These are phyloP conservation scores for Epichloe hybrida DNA, from an alignment of 2,329 filamentous ascomycete genomes.

Conservation along the genomic window DNA sequence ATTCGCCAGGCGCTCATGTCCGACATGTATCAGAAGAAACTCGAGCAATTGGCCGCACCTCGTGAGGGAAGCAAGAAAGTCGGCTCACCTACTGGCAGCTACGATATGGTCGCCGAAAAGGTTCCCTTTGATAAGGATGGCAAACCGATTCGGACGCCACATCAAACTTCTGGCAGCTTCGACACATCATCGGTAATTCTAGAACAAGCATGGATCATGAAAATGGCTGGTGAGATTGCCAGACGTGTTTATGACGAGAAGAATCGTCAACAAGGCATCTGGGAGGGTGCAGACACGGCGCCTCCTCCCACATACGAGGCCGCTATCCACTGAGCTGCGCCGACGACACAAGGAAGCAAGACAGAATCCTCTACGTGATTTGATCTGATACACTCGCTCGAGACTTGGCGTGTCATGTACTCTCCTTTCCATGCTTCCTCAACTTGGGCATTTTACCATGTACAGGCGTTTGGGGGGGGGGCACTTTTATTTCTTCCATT, in stretches of 20 bases:
- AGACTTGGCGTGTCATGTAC: background rate
- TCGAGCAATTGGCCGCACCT: slow-evolving; percentile 13
- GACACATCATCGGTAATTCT: slow-evolving; percentile 48
- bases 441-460: slow-evolving; percentile 4
- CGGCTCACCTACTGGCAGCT: slow-evolving; percentile 3
- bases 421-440: slow-evolving; percentile 3
- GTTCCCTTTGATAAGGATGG: slow-evolving; percentile 17
- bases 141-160: slow-evolving; percentile 14
- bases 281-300: slow-evolving; percentile 40
- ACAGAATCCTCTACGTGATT: background rate
- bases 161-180: slow-evolving; percentile 20
- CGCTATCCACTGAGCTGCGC: slow-evolving; percentile 12
- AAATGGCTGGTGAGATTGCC: slow-evolving; percentile 89
- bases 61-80: slow-evolving; percentile 9
- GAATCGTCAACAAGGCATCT: slow-evolving; percentile 25
- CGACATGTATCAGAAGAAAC: slow-evolving; percentile 11
- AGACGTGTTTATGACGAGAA: slow-evolving; percentile 82
- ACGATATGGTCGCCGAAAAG: slow-evolving; percentile 10
- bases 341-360: background rate
- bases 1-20: slow-evolving; percentile 13
- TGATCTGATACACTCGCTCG: background rate
- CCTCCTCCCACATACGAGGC: slow-evolving; percentile 52
- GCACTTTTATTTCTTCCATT: slow-evolving; percentile 1
- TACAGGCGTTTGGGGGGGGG: background rate
- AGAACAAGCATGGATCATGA: slow-evolving; percentile 77